Conservation (phyloP, 1,139 yeast genomes). For the Blastobotrys petasosporus region DNA sequence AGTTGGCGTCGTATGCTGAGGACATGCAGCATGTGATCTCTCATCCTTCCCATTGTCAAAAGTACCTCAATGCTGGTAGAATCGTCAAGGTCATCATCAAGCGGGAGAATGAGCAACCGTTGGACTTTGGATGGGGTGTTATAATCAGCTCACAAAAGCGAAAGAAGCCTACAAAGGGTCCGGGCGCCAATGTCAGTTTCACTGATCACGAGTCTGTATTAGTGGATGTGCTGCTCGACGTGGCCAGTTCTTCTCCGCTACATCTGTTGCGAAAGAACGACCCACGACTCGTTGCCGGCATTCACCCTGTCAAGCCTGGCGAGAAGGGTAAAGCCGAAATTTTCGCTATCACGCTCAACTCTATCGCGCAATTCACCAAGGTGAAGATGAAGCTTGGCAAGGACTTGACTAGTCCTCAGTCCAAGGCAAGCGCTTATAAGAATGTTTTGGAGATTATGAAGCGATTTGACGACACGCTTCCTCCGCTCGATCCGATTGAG, state of each 20-base stretch:
- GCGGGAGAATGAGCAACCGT: constrained; percentile 17
- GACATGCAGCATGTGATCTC: constrained; percentile 82
- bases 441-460: constrained; percentile 73
- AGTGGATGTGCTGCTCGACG: constrained; percentile 64
- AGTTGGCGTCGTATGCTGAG: constrained; percentile 60
- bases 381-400: constrained; percentile 77
- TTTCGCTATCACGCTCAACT: constrained; percentile 76
- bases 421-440: constrained; percentile 68
- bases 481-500: constrained; percentile 80
- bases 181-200: constrained; percentile 34
- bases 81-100: constrained; percentile 57
- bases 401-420: constrained; percentile 64
- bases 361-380: constrained; percentile 70
- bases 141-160: constrained; percentile 74
- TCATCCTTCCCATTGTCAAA: constrained; percentile 82
- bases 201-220: constrained; percentile 84
- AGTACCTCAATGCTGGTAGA: constrained; percentile 86
- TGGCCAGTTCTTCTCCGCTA: constrained; percentile 62
- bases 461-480: constrained; percentile 85
- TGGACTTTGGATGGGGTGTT: constrained; percentile 92
- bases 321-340: constrained; percentile 72
- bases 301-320: constrained; percentile 62
- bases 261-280: constrained; percentile 39
- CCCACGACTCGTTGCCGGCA: constrained; percentile 80
- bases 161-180: constrained; percentile 25